Conservation (phyloP, 345 rosid genomes). For the Ceriops tagal region DNA sequence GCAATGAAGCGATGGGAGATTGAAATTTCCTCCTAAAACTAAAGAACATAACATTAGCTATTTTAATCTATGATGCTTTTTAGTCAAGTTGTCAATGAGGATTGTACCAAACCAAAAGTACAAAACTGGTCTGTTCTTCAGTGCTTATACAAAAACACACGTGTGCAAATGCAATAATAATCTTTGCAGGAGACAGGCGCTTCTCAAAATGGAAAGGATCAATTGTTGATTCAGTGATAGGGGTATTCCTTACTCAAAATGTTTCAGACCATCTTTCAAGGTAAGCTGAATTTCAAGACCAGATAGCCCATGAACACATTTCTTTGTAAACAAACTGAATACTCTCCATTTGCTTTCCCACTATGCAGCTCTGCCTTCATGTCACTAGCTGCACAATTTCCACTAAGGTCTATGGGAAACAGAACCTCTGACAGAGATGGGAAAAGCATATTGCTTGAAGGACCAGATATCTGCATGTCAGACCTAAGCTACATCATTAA, state of each 20-base stretch:
- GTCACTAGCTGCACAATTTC: conserved; percentile 76
- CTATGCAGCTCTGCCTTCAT: conserved; percentile 92
- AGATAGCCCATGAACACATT: conserved; percentile 7
- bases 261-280: conserved; percentile 98
- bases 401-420: conserved; percentile 42
- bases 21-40: no score
- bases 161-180: background rate
- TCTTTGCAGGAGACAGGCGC: conserved; percentile 79
- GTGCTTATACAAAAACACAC: conserved; percentile 4
- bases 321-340: conserved; percentile 12
- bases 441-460: conserved; percentile 44
- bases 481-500: conserved; percentile 36
- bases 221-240: conserved; percentile 92
- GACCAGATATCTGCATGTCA: conserved; percentile 46
- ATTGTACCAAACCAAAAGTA: background rate
- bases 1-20: no score
- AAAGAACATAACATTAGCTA: no score
- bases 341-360: conserved; percentile 17
- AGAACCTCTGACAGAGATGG: conserved; percentile 23
- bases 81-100: background rate
- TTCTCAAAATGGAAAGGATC: conserved; percentile 99
- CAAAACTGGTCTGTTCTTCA: background rate
- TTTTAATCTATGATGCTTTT: no score
- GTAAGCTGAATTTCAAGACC: conserved; percentile 33
- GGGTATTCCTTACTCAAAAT: conserved; percentile 94